Base-by-base conservation (phyloP, 129 eudicot species). In the Solidago caesia region DNA sequence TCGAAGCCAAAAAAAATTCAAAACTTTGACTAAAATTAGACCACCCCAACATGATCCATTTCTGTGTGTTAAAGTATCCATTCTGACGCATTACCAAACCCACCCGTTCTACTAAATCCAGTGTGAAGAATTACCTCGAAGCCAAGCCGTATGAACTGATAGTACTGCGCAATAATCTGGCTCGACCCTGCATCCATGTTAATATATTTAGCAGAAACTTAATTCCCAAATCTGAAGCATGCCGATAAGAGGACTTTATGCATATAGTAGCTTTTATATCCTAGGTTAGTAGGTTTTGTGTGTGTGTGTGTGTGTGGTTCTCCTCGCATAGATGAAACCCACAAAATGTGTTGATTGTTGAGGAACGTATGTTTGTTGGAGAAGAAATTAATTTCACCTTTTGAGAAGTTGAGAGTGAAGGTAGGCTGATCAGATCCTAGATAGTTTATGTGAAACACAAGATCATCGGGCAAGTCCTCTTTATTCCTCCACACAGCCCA, bases 401-500 rank as follows among this genome's bases (percentile, higher is more conserved):
- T 91, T 0, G 95, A 91, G 76, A 91, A 91, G 78, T 84, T 91
- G 60, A 88, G 91, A 44, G 94, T 90, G 64, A 90, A 90, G 5
- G 96, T 90, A 39, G 96, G 96, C 60, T 90, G 96, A 81, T 91
- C 97, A 57, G 88, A 82, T 64, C 97, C 94, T 44, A 88, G 83
- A 61, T 91, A 91, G 78, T 91, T 91, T 64, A 91, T 88, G 56
- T 91, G 95, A 63, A 91, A 91, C 71, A 88, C 68, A 8, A 91
- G 95, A 8, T 91, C 97, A 7, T 88, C 95, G 0, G 92, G 95
- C 83, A 88, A 81, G 57, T 91, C 97, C 5, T 80, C 95, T 82
- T 88, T 84, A 63, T 83, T 79, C 88, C 95, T 77, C 92, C 97
- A 91, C 45, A 91, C 84, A 1, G 82, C 95, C 97, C 95, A 91